Evolutionary conservation across 2,329 filamentous ascomycete genomes (phyloP).

Genomic region (Penicillium sp.): DNA sequence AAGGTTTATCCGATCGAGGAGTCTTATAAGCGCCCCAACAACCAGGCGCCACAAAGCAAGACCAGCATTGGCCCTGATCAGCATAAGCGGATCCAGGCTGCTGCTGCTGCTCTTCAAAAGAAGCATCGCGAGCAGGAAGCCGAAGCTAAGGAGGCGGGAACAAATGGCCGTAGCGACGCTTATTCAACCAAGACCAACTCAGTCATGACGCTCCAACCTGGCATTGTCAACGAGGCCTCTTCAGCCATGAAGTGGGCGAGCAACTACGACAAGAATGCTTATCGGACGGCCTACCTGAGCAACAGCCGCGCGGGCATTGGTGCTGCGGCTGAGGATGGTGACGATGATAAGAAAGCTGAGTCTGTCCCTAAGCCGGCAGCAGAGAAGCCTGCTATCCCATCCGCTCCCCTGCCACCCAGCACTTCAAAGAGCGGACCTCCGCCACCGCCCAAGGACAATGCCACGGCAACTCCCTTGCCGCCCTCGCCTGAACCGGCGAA

Average conservation of each 20-base stretch:
- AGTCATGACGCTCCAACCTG: conserved; percentile 80
- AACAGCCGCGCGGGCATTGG: conserved; percentile 72
- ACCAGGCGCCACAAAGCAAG: conserved; percentile 64
- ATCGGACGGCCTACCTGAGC: conserved; percentile 80
- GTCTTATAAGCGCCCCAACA: conserved; percentile 51
- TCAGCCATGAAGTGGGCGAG: conserved; percentile 96
- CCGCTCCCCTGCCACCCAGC: conserved; percentile 23
- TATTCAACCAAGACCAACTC: conserved; percentile 75
- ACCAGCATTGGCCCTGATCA: conserved; percentile 85
- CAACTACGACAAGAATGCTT: conserved; percentile 86
- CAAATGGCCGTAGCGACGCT: conserved; percentile 59
- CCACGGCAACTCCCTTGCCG: conserved; percentile 20
- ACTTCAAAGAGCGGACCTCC: conserved; percentile 31
- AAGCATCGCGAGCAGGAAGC: conserved; percentile 62
- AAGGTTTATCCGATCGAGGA: conserved; percentile 51
- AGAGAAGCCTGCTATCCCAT: conserved; percentile 32
- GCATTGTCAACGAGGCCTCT: conserved; percentile 80
- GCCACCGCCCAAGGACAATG: conserved; percentile 33
- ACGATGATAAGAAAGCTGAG: conserved; percentile 37
- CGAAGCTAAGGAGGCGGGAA: conserved; percentile 45
- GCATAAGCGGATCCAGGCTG: conserved; percentile 88
- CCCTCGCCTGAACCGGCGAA: conserved; percentile 27
- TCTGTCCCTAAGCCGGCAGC: conserved; percentile 23
- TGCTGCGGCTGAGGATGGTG: conserved; percentile 36
- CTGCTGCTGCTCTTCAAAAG: conserved; percentile 77